Base-by-base conservation (phyloP, 257 asterid genomes). In the Haberlea rhodopensis region DNA sequence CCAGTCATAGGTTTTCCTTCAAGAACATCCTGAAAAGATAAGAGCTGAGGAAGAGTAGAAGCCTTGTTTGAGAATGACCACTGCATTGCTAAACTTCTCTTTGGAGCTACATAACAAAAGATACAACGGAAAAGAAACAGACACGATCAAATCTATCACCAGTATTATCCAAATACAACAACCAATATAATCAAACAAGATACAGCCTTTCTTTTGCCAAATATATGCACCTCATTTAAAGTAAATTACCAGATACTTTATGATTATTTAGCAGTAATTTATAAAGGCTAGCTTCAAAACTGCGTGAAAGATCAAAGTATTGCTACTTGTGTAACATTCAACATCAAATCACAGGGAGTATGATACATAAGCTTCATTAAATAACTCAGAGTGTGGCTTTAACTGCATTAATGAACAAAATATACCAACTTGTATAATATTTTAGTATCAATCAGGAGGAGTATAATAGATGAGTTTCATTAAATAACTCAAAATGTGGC, bases 1-100 rank as follows among this genome's bases (percentile, higher is more conserved):
- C 92, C 90, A 55, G 79, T 66, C 75, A 72, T 84, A 1, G 70
- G 85, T 63, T 54, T 81, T 25, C 77, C 81, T 22, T 72, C 84
- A 56, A 71, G 72, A 64, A 74, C 67, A 54, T 76, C 63, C 22
- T 73, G 75, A 58, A 86, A 86, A 43, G 95, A 83, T 25, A 77
- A 56, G 60, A 74, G 76, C 67, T 77, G 90, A 71, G 73, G 82
- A 53, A 18, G 62, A 66, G 82, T 57, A 48, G 78, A 40, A 71
- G 56, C 19, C 57, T 73, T 78, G 81, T 71, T 87, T 5, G 87
- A 40, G 68, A 81, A 73, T 54, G 92, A 57, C 95, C 96, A 84
- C 69, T 79, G 86, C 89, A 85, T 84, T 19, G 74, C 65, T 48
- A 78, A 71, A 74, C 82, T 79, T 75, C 86, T 73, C 25, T 64